Conservation (phyloP, 306 rosid genomes). For the Canavalia gladiata region DNA sequence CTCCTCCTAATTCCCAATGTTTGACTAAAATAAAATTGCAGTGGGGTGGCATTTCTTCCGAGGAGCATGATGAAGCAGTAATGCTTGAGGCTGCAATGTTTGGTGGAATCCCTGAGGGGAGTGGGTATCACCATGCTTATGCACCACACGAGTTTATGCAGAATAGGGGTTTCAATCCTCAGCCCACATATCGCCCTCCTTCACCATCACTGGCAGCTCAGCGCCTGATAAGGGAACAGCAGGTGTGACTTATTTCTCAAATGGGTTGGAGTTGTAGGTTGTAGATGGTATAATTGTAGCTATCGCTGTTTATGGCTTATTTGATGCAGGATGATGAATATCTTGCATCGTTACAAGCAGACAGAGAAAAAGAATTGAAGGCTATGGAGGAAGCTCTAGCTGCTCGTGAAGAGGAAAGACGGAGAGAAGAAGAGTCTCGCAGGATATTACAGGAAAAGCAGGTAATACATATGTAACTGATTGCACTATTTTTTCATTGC, state of each 20-base stretch:
- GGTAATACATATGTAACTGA: slow-evolving; percentile 57
- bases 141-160: slow-evolving; percentile 76
- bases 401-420: slow-evolving; percentile 81
- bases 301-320: slow-evolving; percentile 26
- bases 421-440: slow-evolving; percentile 77
- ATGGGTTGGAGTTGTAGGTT: slow-evolving; percentile 24
- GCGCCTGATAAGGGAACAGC: slow-evolving; percentile 93
- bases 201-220: slow-evolving; percentile 89
- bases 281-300: slow-evolving; percentile 31
- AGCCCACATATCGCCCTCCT: slow-evolving; percentile 69
- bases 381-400: slow-evolving; percentile 85
- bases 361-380: slow-evolving; percentile 85
- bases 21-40: slow-evolving; percentile 52
- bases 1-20: slow-evolving; percentile 35
- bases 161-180: slow-evolving; percentile 54
- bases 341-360: slow-evolving; percentile 89
- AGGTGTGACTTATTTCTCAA: slow-evolving; percentile 63
- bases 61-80: slow-evolving; percentile 93
- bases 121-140: slow-evolving; percentile 68
- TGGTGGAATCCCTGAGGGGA: slow-evolving; percentile 91
- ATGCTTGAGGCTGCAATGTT: slow-evolving; percentile 99
- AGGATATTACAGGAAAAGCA: slow-evolving; percentile 81
- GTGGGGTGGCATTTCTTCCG: slow-evolving; percentile 98
- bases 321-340: slow-evolving; percentile 92
- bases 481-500: not conserved